phyloP scores from a whole-genome alignment of 495 filamentous ascomycete genomes.

The Hypoxylon subgilvum region DNA sequence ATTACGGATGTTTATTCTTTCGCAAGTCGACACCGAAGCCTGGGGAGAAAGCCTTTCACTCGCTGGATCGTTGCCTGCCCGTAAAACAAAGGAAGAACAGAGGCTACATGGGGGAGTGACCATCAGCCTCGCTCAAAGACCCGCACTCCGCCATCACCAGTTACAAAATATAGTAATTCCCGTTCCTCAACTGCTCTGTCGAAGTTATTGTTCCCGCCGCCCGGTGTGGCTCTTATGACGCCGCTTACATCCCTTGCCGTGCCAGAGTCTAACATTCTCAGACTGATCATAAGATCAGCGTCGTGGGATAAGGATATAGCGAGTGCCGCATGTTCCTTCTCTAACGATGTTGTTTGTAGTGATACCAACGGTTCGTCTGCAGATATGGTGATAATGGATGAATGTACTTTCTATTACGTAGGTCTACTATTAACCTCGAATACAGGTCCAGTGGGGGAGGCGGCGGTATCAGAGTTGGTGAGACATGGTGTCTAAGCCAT shows the following conservation, averaged over 20 bases:
- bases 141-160: conserved; percentile 74
- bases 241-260: conserved; percentile 90
- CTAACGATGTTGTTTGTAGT: conserved; percentile 64
- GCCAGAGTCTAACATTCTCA: conserved; percentile 80
- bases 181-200: conserved; percentile 56
- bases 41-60: too few species aligned
- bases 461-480: too few species aligned
- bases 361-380: conserved; percentile 73
- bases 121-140: conserved; percentile 76
- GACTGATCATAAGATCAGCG: conserved; percentile 69
- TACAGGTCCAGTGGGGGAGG: neutral
- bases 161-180: conserved; percentile 83
- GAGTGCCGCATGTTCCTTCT: conserved; percentile 72
- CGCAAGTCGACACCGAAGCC: too few species aligned
- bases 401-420: conserved; percentile 55
- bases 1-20: too few species aligned
- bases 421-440: conserved; percentile 31
- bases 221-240: conserved; percentile 75
- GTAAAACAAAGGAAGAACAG: too few species aligned
- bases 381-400: conserved; percentile 69
- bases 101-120: too few species aligned
- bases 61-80: too few species aligned
- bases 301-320: conserved; percentile 73
- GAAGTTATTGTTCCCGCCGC: conserved; percentile 41
- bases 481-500: neutral